Evolutionary conservation across 2,329 filamentous ascomycete species (phyloP).

Genomic region (Trichoderma asperellum): DNA sequence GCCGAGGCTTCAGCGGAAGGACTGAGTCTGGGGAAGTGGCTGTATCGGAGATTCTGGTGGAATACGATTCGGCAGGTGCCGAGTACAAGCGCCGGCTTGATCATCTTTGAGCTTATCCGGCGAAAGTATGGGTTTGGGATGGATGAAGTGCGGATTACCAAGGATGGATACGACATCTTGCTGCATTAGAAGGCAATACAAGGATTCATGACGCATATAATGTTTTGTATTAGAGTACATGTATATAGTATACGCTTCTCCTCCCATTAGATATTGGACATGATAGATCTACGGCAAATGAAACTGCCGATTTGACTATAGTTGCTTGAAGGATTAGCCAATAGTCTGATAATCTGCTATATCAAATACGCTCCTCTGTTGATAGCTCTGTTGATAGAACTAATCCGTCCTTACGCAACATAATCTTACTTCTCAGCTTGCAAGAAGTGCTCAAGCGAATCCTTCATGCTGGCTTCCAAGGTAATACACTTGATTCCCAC

Average conservation of each 20-base stretch:
- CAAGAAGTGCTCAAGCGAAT: constrained; percentile 23
- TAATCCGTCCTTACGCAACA: background rate
- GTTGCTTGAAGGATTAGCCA: background rate
- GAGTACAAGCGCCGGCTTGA: constrained; percentile 74
- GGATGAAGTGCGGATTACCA: constrained; percentile 66
- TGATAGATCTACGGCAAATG: constrained; percentile 10
- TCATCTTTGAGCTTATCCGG: constrained; percentile 77
- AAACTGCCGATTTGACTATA: background rate
- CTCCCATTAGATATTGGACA: background rate
- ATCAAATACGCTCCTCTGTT: background rate
- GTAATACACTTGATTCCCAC: constrained; percentile 63
- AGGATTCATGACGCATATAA: background rate
- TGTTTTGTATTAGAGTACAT: constrained; percentile 23
- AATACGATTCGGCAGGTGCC: constrained; percentile 74
- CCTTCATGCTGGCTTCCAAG: constrained; percentile 40
- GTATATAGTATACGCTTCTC: constrained; percentile 22
- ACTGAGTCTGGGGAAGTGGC: constrained; percentile 61
- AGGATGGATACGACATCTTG: constrained; percentile 73
- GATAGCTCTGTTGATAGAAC: too few relatives aligned
- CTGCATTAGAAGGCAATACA: constrained; percentile 44
- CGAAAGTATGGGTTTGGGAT: constrained; percentile 69
- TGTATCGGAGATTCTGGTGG: constrained; percentile 74
- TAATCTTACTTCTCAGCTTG: background rate
- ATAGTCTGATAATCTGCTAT: background rate
- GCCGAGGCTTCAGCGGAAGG: constrained; percentile 60